Conservation (phyloP, 495 filamentous ascomycete genomes). For the Xylaria sp. region DNA sequence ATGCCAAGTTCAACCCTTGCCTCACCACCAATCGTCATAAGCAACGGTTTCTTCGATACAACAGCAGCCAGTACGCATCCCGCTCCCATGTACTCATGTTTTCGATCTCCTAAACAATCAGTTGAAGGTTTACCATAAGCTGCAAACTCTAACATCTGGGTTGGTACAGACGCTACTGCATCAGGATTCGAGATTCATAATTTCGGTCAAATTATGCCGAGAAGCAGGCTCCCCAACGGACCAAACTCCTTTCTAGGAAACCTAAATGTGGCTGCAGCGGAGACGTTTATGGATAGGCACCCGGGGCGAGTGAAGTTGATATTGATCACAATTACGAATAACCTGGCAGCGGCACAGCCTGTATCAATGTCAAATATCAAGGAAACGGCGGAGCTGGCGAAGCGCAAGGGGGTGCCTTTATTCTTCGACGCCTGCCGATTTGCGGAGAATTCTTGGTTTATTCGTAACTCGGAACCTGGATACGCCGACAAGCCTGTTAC, state of each 20-base stretch:
- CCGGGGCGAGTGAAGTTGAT: conserved; percentile 14
- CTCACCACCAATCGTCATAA: background rate
- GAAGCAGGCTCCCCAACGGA: background rate
- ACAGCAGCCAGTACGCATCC: conserved; percentile 14
- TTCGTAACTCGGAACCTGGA: conserved; percentile 5
- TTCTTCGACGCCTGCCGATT: conserved; percentile 29
- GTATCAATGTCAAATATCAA: conserved; percentile 28
- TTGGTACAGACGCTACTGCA: background rate
- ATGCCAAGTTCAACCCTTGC: background rate
- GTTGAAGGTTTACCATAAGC: background rate
- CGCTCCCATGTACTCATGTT: background rate
- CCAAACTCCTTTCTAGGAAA: conserved; percentile 22
- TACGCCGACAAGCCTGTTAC: conserved; percentile 6
- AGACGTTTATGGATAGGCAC: conserved; percentile 9
- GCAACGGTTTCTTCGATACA: conserved; percentile 29
- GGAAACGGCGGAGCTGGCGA: conserved; percentile 13
- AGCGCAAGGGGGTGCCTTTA: conserved; percentile 9
- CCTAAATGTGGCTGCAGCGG: conserved; percentile 10
- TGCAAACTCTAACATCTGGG: background rate
- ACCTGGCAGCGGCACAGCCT: conserved; percentile 25
- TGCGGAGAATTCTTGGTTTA: conserved; percentile 26
- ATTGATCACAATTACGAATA: conserved; percentile 27
- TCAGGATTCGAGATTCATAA: conserved; percentile 17
- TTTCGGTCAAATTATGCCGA: conserved; percentile 13
- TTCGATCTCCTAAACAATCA: too few species aligned